Percentiles rank a stretch among this genome's conserved stretches.
phyloP scores from a whole-genome alignment of 192 early-diverging fungal genomes.

The Spizellomyces punctatus region DNA sequence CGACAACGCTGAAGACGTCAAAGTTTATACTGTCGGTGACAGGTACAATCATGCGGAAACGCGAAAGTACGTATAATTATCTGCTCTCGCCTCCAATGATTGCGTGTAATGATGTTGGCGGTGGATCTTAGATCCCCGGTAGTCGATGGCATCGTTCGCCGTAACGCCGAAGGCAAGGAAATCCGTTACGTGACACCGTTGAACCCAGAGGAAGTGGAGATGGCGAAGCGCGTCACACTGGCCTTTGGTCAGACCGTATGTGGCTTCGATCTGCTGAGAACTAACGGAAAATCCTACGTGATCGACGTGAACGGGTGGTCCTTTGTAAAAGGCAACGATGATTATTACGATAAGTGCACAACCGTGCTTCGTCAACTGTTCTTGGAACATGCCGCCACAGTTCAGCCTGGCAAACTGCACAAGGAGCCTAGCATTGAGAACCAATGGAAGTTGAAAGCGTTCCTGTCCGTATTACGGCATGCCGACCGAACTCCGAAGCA shows the following conservation, averaged over 20 bases:
- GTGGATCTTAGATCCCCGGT: slow-evolving; percentile 73
- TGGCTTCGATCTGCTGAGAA: slow-evolving; percentile 91
- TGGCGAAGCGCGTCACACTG: slow-evolving; percentile 69
- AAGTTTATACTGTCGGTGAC: slow-evolving; percentile 93
- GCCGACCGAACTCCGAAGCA: slow-evolving; percentile 97
- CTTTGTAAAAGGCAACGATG: slow-evolving; percentile 95
- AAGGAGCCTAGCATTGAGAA: slow-evolving; percentile 63
- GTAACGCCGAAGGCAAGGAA: slow-evolving; percentile 97
- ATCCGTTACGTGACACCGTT: slow-evolving; percentile 89
- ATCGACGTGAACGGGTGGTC: slow-evolving; percentile 99
- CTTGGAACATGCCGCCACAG: slow-evolving; percentile 57
- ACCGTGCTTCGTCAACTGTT: slow-evolving; percentile 76
- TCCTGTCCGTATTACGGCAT: slow-evolving; percentile 90
- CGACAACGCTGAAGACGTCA: slow-evolving; percentile 95
- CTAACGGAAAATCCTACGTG: slow-evolving; percentile 78
- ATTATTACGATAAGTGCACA: slow-evolving; percentile 90
- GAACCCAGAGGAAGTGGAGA: slow-evolving; percentile 75
- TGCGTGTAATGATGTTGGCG: not conserved
- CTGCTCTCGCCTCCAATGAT: not conserved
- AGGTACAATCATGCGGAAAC: slow-evolving; percentile 94
- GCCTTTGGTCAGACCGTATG: slow-evolving; percentile 95
- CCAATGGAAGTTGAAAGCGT: slow-evolving; percentile 92
- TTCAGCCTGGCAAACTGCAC: slow-evolving; percentile 18
- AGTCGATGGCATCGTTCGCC: slow-evolving; percentile 91
- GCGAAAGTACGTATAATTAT: slow-evolving; percentile 64